phyloP scores from a whole-genome alignment of 139 green algal genomes.

The Picochlorum sp. region DNA sequence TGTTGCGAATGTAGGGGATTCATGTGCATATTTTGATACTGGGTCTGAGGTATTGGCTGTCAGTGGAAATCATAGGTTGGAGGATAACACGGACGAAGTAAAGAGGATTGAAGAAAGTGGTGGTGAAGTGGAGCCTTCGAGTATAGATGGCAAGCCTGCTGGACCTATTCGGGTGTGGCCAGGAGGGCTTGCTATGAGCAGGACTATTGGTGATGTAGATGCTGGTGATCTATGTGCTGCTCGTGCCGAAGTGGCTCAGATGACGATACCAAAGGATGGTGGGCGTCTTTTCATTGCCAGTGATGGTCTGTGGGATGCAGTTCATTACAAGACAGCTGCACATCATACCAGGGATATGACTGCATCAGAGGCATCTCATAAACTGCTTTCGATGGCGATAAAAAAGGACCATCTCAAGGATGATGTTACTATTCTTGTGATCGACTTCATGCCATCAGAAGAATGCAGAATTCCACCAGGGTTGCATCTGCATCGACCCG shows the following conservation, averaged over 20 bases:
- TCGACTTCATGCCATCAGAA: slow-evolving; percentile 43
- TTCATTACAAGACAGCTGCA: slow-evolving; percentile 54
- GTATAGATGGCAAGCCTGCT: slow-evolving; percentile 22
- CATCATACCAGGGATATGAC: slow-evolving; percentile 38
- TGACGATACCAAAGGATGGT: slow-evolving; percentile 65
- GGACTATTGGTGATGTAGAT: slow-evolving; percentile 70
- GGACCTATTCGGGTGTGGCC: slow-evolving; percentile 83
- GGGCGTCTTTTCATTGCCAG: slow-evolving; percentile 75
- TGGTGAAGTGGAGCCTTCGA: slow-evolving; percentile 32
- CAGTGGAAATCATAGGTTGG: slow-evolving; percentile 60
- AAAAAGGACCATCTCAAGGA: slow-evolving; percentile 41
- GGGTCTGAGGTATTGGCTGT: slow-evolving; percentile 57
- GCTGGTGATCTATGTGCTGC: slow-evolving; percentile 29
- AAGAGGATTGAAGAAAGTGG: slow-evolving; percentile 46
- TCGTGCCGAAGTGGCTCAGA: slow-evolving; percentile 52
- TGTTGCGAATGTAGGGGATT: slow-evolving; percentile 59
- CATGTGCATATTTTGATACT: slow-evolving; percentile 47
- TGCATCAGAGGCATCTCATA: slow-evolving; percentile 36
- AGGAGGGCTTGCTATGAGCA: slow-evolving; percentile 76
- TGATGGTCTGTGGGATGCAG: slow-evolving; percentile 86
- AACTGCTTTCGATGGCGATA: slow-evolving; percentile 41
- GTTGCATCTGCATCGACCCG: background rate
- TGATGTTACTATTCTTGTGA: slow-evolving; percentile 52
- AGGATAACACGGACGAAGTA: slow-evolving; percentile 58
- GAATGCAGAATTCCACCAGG: slow-evolving; percentile 11